Evolutionary conservation across 169 alveolate genomes (phyloP), one percentile per base, ranked within the genome.

Genomic region (Hammondia hammondi): DNA sequence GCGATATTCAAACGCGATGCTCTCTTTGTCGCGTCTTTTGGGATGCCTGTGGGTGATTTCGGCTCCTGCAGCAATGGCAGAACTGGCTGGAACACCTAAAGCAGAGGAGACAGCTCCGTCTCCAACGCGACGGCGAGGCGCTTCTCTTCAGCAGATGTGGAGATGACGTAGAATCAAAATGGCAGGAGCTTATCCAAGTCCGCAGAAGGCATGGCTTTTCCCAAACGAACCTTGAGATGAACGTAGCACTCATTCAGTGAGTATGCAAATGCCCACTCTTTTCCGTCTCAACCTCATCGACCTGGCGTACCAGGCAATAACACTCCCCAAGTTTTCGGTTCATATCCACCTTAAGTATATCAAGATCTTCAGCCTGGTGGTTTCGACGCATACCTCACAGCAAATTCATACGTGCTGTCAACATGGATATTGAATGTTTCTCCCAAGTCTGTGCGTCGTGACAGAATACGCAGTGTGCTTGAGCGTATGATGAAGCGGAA

Each of bases 71-170:
- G 95, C 88, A 48, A 35, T 92, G 95, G 95, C n/a, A 92, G 92
- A 43, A 39, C 73, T 92, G 95, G 95, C 27, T 82, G 24, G 35
- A 72, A 35, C 95, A 92, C 82, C 37, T 92, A 57, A 91, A 92
- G 67, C 92, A 85, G 43, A 21, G 95, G 87, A 91, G 95, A 2
- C 77, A 35, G 61, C 92, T 92, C 52, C 92, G 92, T 81, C 82
- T 92, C 46, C 92, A 85, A 72, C 92, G 95, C 37, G 95, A 92
- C 72, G 92, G 88, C 48, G 71, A 92, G 70, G 73, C 88, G n/a
- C 92, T 82, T 82, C 95, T 61, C 91, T 85, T 92, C 85, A 90
- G 61, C 43, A 57, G 81, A 12, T 89, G 73, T 46, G 92, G 35
- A 10, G 71, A 7, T 7, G 92, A 81, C 14, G 32, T 92, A 17